phyloP scores from a whole-genome alignment of 2,329 filamentous ascomycete genomes.

The Botrytis pseudocinerea region DNA sequence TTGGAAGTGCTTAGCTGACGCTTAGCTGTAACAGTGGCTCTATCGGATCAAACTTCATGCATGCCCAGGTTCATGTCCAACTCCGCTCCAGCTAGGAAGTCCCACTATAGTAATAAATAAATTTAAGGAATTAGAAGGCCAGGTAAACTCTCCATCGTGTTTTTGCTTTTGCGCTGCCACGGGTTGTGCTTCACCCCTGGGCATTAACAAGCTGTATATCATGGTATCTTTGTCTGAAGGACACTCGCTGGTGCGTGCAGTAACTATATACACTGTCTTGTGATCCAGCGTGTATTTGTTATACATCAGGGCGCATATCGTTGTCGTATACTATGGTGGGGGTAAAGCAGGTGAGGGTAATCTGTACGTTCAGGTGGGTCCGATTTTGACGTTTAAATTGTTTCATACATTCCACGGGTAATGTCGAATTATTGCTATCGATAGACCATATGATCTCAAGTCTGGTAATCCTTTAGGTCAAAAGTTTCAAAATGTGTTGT shows the following conservation, averaged over 20 bases:
- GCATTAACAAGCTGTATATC: not conserved
- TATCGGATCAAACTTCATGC: not conserved
- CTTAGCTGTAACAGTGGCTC: not conserved
- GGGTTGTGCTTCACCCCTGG: not conserved
- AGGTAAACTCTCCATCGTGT: not conserved
- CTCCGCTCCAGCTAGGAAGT: not conserved
- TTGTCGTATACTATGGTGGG: not conserved
- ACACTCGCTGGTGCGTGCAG: not conserved
- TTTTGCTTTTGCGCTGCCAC: not conserved
- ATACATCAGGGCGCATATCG: not conserved
- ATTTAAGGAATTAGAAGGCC: not conserved
- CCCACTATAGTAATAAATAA: not conserved
- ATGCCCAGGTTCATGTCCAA: not conserved
- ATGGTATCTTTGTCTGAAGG: not conserved
- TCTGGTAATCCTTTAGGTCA: not conserved
- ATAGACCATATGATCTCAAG: not conserved
- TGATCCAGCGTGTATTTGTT: not conserved
- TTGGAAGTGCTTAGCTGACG: not conserved
- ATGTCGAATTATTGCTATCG: not conserved
- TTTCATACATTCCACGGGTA: not conserved
- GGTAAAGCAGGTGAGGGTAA: not conserved
- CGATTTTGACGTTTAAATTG: not conserved
- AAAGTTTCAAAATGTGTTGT: not conserved
- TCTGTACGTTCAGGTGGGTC: not conserved
- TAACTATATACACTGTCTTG: not conserved